phyloP scores from a whole-genome alignment of 805 yeast genomes.

The Kluyveromyces dobzhanskii region DNA sequence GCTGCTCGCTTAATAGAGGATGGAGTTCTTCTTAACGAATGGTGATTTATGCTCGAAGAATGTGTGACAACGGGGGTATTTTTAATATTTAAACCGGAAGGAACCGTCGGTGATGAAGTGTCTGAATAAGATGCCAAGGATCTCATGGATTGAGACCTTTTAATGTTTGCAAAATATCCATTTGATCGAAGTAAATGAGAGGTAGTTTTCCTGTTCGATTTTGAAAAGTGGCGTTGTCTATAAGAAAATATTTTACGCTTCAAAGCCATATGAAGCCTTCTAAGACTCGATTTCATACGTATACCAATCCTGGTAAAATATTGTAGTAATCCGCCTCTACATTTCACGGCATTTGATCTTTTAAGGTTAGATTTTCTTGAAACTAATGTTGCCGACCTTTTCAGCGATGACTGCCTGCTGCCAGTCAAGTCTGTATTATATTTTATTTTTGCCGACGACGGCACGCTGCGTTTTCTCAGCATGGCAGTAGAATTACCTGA shows the following conservation, averaged over 20 bases:
- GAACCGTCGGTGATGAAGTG: not conserved
- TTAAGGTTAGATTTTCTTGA: conserved; percentile 20
- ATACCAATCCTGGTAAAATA: conserved; percentile 23
- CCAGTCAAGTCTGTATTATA: not conserved
- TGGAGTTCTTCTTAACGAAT: conserved; percentile 27
- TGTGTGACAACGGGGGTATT: conserved; percentile 1
- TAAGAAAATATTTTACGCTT: conserved; percentile 17
- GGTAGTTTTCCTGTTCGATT: conserved; percentile 14
- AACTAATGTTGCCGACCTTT: not conserved
- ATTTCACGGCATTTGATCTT: conserved; percentile 31
- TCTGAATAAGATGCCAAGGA: not conserved
- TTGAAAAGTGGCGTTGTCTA: conserved; percentile 5
- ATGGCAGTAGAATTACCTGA: conserved; percentile 1
- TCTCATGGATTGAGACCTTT: conserved; percentile 13
- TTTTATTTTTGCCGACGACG: not conserved
- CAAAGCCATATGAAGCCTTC: conserved; percentile 23
- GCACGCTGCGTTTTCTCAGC: not conserved
- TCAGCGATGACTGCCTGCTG: not conserved
- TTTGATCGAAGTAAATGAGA: conserved; percentile 25
- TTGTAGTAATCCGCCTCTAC: conserved; percentile 32
- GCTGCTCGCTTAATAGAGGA: conserved; percentile 32
- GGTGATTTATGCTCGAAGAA: not conserved
- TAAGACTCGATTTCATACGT: conserved; percentile 19
- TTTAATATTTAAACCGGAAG: not conserved
- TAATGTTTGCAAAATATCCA: conserved; percentile 23